Percentiles rank a stretch among this genome's conserved stretches.
Conservation (phyloP, 805 yeast genomes). For the Candida dajiaensis region DNA sequence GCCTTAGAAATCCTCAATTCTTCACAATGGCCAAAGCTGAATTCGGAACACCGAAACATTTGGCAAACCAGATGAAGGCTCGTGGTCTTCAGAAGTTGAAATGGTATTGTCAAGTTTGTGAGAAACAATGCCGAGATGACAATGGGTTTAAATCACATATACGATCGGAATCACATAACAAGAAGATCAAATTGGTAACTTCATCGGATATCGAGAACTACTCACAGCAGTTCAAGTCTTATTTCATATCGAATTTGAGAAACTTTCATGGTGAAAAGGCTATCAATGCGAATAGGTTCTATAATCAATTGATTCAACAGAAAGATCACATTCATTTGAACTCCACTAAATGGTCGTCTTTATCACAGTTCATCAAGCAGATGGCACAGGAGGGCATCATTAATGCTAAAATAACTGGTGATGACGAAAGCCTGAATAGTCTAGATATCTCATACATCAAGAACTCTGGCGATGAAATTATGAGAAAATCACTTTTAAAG, state of each 20-base stretch:
- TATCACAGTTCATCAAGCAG: slow-evolving; percentile 61
- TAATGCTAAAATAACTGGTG: slow-evolving; percentile 25
- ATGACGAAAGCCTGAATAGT: slow-evolving; percentile 31
- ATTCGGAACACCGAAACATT: slow-evolving; percentile 57
- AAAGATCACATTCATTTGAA: slow-evolving; percentile 86
- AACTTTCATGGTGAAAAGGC: slow-evolving; percentile 76
- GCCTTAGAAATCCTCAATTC: no score
- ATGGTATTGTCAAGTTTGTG: slow-evolving; percentile 89
- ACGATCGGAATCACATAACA: slow-evolving; percentile 72
- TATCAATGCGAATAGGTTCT: slow-evolving; percentile 77
- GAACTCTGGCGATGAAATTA: slow-evolving; percentile 41
- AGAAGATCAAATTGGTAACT: slow-evolving; percentile 45
- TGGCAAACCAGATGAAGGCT: slow-evolving; percentile 72
- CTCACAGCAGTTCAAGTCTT: slow-evolving; percentile 52
- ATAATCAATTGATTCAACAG: slow-evolving; percentile 83
- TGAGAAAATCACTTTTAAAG: slow-evolving; percentile 32
- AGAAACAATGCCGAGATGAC: slow-evolving; percentile 91
- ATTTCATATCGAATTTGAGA: slow-evolving; percentile 57
- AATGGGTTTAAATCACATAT: slow-evolving; percentile 92
- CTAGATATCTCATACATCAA: slow-evolving; percentile 48
- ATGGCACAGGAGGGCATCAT: slow-evolving; percentile 54
- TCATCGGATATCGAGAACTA: slow-evolving; percentile 49
- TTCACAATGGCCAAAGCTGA: slow-evolving; percentile 49
- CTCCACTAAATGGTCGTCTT: slow-evolving; percentile 72
- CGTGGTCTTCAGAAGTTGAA: slow-evolving; percentile 79